Conservation (phyloP, 148 eudicot genomes). For the Vaccinium corymbosum region DNA sequence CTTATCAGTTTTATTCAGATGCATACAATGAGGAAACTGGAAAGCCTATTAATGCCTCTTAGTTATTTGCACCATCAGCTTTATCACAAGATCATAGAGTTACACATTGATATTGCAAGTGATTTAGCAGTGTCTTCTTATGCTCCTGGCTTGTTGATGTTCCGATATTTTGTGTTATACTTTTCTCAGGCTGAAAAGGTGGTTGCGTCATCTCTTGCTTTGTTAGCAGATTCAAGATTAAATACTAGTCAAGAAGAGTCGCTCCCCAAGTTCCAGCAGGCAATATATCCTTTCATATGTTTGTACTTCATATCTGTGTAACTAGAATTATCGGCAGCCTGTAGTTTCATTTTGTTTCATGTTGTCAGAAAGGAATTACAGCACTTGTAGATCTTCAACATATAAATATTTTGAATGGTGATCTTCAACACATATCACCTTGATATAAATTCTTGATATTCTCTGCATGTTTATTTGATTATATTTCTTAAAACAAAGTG, state of each 20-base stretch:
- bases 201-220: constrained; percentile 71
- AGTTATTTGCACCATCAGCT: neutral
- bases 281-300: constrained; percentile 22
- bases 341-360: constrained; percentile 7
- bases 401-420: neutral
- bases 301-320: neutral
- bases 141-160: neutral
- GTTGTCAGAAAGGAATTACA: constrained; percentile 5
- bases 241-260: constrained; percentile 29
- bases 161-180: neutral
- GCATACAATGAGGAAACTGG: neutral
- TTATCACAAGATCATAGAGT: neutral
- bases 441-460: neutral
- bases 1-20: constrained; percentile 8
- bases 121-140: neutral
- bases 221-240: constrained; percentile 33
- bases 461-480: neutral
- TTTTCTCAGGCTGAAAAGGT: constrained; percentile 75
- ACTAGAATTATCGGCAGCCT: constrained; percentile 3
- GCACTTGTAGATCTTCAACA: neutral
- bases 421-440: neutral
- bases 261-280: constrained; percentile 69
- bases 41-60: neutral
- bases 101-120: neutral
- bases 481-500: neutral